Base-by-base conservation (phyloP, 2,329 filamentous ascomycete genomes). In the Hypoxylon sp. region DNA sequence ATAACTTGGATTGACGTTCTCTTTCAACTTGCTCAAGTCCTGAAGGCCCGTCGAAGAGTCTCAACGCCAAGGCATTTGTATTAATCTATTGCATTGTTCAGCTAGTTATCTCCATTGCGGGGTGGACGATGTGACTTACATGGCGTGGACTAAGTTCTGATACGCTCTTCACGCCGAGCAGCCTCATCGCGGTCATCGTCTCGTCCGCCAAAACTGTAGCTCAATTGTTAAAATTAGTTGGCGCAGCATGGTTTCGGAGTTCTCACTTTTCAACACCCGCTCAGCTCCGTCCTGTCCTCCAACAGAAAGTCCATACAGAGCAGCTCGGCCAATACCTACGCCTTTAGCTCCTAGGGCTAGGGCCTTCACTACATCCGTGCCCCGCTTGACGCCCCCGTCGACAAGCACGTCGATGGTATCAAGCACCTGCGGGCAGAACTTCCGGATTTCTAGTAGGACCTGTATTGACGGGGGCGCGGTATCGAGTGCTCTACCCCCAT, bases 401-500 rank as follows among this genome's bases (percentile, higher is more conserved):
- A 77, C 65, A 0, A 76, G 48, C 10, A 78, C 70, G 41, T 74
- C 72, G 6, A 76, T 53, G n/a, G 62, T 71, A 22, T 74, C 71
- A 56, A 79, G 73, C 4, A 76, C 71, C 32, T 78, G 71, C 2
- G 78, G 76, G 10, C 74, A 74, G 47, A 70, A 62, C 7, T 67
- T 70, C 41, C 72, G 72, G 28, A 79, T 72, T 59, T 79, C 77
- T 2, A 78, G 65, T 44, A 78, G 64, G 0, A 72, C 69, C n/a
- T 78, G 64, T 11, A 78, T 71, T 6, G 76, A 69, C 0, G 76
- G 71, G 68, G 68, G 75, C 52, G 57, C 81, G 72, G 71, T 81
- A 39, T 97, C 94, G 50, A 92, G 81, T 26, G 92, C 91, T 46
- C 94, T 85, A 0, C 94, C 94, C 50, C 94, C 94, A 75, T 97